phyloP scores from a whole-genome alignment of 768 basidiomycete genomes.

The Gymnopilus dilepis region DNA sequence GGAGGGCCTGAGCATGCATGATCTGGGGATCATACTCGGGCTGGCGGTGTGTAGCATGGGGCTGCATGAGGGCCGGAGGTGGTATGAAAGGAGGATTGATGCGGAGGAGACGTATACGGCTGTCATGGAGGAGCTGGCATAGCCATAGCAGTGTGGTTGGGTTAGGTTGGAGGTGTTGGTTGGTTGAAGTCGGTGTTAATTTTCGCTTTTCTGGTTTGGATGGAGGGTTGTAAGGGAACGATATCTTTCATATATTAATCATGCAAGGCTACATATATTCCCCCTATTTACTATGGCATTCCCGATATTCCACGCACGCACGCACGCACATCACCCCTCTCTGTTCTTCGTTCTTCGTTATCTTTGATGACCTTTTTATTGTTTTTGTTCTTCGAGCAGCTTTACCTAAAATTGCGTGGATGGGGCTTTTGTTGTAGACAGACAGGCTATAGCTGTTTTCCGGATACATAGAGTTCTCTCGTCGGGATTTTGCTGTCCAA shows the following conservation, averaged over 20 bases:
- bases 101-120: slow-evolving; percentile 55
- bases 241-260: neutral
- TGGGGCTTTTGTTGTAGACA: neutral
- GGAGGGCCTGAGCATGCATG: slow-evolving; percentile 69
- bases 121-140: slow-evolving; percentile 68
- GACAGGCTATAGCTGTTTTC: neutral
- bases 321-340: neutral
- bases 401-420: neutral
- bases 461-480: neutral
- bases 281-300: slow-evolving; percentile 3
- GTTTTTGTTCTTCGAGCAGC: neutral
- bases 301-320: slow-evolving; percentile 2
- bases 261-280: neutral
- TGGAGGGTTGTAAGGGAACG: neutral
- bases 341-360: neutral
- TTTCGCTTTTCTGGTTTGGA: neutral
- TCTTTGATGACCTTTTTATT: neutral
- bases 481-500: no score
- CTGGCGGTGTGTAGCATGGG: slow-evolving; percentile 69
- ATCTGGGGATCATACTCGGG: slow-evolving; percentile 71
- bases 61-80: slow-evolving; percentile 79
- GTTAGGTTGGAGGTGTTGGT: neutral
- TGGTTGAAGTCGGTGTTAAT: no score
- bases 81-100: slow-evolving; percentile 72
- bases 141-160: slow-evolving; percentile 7